A percentile compares a stretch with the other conserved stretches of the same genome.
phyloP scores from a whole-genome alignment of 2,329 filamentous ascomycete species.

The Xylariaceae sp. region DNA sequence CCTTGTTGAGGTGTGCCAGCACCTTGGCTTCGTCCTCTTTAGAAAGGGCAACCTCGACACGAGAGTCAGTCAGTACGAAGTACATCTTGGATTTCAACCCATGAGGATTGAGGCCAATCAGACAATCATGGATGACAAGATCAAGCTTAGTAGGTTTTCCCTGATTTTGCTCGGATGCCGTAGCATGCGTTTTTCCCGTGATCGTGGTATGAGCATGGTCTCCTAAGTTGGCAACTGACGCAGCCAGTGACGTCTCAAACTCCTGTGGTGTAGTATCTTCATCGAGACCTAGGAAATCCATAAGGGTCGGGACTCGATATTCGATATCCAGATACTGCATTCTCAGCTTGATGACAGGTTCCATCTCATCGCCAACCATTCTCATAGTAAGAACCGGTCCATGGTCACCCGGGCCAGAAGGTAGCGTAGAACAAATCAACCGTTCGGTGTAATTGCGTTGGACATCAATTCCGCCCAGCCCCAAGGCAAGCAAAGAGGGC shows the following conservation, averaged over 20 bases:
- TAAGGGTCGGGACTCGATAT: slow-evolving; percentile 78
- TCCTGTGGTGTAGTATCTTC: slow-evolving; percentile 66
- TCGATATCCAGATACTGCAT: slow-evolving; percentile 80
- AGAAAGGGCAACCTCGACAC: slow-evolving; percentile 62
- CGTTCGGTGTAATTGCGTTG: slow-evolving; percentile 64
- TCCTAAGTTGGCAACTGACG: slow-evolving; percentile 72
- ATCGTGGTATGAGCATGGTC: slow-evolving; percentile 54
- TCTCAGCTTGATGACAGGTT: slow-evolving; percentile 84
- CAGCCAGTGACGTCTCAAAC: slow-evolving; percentile 68
- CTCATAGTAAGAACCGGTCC: slow-evolving; percentile 71
- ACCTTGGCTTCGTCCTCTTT: slow-evolving; percentile 60
- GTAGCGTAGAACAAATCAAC: slow-evolving; percentile 54
- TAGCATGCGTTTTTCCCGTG: slow-evolving; percentile 28
- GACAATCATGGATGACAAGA: slow-evolving; percentile 72
- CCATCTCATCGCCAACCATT: slow-evolving; percentile 90
- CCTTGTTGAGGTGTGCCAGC: slow-evolving; percentile 67
- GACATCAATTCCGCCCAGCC: slow-evolving; percentile 58
- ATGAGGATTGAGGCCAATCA: slow-evolving; percentile 79
- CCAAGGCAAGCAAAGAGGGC: slow-evolving; percentile 75
- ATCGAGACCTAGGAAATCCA: slow-evolving; percentile 69
- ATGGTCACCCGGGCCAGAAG: slow-evolving; percentile 26
- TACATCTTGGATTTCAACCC: slow-evolving; percentile 69
- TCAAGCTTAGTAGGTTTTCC: slow-evolving; percentile 62
- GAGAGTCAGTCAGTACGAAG: slow-evolving; percentile 72
- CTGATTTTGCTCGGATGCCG: slow-evolving; percentile 27